Evolutionary conservation across 2,329 filamentous ascomycete species (phyloP).

Genomic region (Blastomyces percursus): DNA sequence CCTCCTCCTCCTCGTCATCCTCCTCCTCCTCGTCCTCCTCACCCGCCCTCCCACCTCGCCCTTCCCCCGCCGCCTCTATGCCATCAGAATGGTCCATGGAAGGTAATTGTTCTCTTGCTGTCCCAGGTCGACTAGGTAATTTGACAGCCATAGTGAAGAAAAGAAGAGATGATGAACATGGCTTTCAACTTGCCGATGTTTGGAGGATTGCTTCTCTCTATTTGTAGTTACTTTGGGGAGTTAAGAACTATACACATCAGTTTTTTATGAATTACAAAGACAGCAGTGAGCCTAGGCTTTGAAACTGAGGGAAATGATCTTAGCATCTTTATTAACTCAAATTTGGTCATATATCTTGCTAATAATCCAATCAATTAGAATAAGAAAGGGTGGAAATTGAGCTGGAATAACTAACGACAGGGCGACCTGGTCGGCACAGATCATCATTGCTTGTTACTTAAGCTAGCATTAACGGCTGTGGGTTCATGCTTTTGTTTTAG

Average conservation of each 20-base stretch:
- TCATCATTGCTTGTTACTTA: too few species aligned
- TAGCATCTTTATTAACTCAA: not conserved
- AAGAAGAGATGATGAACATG: not conserved
- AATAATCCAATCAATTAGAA: not conserved
- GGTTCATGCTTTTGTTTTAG: too few species aligned
- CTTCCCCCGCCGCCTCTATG: not conserved
- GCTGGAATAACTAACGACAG: too few species aligned
- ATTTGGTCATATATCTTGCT: not conserved
- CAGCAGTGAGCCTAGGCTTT: not conserved
- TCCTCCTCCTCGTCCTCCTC: not conserved
- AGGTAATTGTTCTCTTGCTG: not conserved
- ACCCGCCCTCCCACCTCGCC: not conserved
- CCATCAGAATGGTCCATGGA: not conserved
- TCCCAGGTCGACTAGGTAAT: not conserved
- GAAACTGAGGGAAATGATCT: not conserved
- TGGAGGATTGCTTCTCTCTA: not conserved
- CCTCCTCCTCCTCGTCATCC: not conserved
- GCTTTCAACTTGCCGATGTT: not conserved
- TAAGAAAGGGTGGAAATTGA: not conserved
- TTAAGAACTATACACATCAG: not conserved
- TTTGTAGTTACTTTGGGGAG: not conserved
- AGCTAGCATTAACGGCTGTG: too few species aligned
- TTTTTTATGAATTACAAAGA: not conserved
- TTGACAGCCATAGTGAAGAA: not conserved
- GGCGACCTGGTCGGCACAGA: too few species aligned